phyloP scores from a whole-genome alignment of 2,329 filamentous ascomycete species.

The Sclerotinia sclerotiorum region DNA sequence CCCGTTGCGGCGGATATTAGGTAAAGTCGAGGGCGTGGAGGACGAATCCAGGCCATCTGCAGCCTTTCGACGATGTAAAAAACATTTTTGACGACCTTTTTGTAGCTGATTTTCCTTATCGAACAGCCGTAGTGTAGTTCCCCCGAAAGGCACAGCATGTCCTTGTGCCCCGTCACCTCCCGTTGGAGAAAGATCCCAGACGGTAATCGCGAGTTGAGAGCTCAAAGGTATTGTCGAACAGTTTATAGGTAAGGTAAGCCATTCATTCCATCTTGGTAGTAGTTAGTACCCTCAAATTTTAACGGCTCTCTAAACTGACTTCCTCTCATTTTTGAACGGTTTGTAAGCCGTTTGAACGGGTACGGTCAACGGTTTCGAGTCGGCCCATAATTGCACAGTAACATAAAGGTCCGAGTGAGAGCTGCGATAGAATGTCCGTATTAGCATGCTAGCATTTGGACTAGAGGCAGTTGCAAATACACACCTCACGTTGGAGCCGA shows the following conservation, averaged over 20 bases:
- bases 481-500: constrained; percentile 77
- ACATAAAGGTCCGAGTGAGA: constrained; percentile 86
- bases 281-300: constrained; percentile 25
- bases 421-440: constrained; percentile 47
- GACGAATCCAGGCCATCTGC: constrained; percentile 84
- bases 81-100: constrained; percentile 90
- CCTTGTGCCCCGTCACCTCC: constrained; percentile 67
- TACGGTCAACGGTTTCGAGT: constrained; percentile 91
- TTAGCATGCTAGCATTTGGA: background rate
- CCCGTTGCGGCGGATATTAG: constrained; percentile 53
- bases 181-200: constrained; percentile 90
- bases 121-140: constrained; percentile 89
- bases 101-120: constrained; percentile 87
- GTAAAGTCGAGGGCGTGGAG: constrained; percentile 69
- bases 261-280: constrained; percentile 87
- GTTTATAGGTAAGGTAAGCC: constrained; percentile 82
- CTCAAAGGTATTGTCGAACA: constrained; percentile 81
- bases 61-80: constrained; percentile 74
- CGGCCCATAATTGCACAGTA: constrained; percentile 90
- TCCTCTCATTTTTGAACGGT: constrained; percentile 74
- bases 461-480: background rate
- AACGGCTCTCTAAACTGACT: constrained; percentile 42
- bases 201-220: constrained; percentile 83
- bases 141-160: constrained; percentile 88
- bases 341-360: constrained; percentile 92